Base-by-base conservation (phyloP, 2,329 filamentous ascomycete species). In the Berkeleyomyces rouxiae region DNA sequence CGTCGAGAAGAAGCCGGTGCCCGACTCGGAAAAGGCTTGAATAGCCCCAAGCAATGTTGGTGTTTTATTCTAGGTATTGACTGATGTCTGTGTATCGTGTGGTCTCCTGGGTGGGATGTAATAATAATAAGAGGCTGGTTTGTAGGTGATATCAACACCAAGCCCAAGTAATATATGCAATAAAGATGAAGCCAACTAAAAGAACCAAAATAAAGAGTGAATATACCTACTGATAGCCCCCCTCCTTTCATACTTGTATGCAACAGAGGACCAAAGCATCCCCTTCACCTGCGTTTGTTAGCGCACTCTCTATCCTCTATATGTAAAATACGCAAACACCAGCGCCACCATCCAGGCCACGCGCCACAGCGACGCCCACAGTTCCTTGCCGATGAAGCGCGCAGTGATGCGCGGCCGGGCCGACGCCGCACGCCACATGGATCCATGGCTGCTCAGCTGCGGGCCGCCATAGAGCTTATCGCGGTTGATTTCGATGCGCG, bases 251-350 rank as follows among this genome's bases (percentile, higher is more conserved):
- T 37, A 55, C n/a, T 16, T 39, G 39, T 39, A 16, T 55, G 11
- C 11, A 5, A 7, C 4, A 31, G n/a, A 37, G 51, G 7, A 37
- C 11, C 13, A 55, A 55, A 39, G 13, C 3, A 55, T n/a, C 2
- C 51, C 33, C 10, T 36, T 36, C 49, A 6, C 23, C 23, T n/a
- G 6, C 49, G 11, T 5, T 13, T 36, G 23, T 23, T 51, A 13
- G 33, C 40, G 10, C 31, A 9, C 13, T 9, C 33, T 47, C 57
- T 70, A 88, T 66, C 85, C 84, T 69, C 78, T 78, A 74, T 80
- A 82, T 63, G 85, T 77, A 67, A 92, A 73, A 74, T 83, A 88
- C 39, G 77, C 76, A 77, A 87, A 93, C 71, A 84, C 83, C 11
- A 75, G 67, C 53, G 84, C 71, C 23, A 82, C 82, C 71, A 87